These are phyloP conservation scores for Acanthochlamys bracteata DNA, from an alignment of 106 monocot genomes.

Conservation along the genomic window DNA sequence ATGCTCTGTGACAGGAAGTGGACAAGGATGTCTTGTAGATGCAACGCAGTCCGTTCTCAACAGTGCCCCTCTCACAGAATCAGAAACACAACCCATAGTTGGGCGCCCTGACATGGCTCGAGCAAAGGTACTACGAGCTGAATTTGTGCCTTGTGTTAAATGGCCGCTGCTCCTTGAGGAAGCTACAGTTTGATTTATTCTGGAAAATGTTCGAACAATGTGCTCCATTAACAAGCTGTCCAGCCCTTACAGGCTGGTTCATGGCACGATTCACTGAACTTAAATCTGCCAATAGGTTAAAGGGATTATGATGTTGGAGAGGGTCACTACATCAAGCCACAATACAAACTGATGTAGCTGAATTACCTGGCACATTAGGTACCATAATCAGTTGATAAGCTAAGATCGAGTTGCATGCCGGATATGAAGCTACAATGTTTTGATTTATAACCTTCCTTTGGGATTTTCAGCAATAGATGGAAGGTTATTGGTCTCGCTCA, in stretches of 20 bases:
- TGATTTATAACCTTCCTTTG: background rate
- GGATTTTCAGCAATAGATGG: background rate
- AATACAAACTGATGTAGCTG: background rate
- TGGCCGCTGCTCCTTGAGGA: background rate
- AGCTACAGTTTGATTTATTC: constrained; percentile 9
- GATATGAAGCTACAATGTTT: background rate
- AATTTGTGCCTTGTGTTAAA: background rate
- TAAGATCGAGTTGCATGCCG: background rate
- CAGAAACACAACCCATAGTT: background rate
- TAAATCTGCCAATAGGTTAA: background rate
- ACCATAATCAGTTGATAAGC: background rate
- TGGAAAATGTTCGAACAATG: background rate
- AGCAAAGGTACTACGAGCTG: constrained; percentile 1
- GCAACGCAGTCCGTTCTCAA: constrained; percentile 7
- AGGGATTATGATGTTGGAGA: background rate
- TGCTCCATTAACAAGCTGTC: background rate
- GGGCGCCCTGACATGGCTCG: constrained; percentile 13
- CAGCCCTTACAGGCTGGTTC: constrained; percentile 6
- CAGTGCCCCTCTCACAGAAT: constrained; percentile 7
- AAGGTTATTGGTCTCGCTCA: background rate
- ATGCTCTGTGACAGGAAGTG: background rate
- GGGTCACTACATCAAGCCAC: background rate
- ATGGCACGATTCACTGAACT: constrained; percentile 10
- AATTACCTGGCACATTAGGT: background rate
- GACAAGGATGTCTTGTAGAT: constrained; percentile 15